These are phyloP conservation scores for Eucommia ulmoides DNA, from an alignment of 257 asterid genomes.

Conservation along the genomic window DNA sequence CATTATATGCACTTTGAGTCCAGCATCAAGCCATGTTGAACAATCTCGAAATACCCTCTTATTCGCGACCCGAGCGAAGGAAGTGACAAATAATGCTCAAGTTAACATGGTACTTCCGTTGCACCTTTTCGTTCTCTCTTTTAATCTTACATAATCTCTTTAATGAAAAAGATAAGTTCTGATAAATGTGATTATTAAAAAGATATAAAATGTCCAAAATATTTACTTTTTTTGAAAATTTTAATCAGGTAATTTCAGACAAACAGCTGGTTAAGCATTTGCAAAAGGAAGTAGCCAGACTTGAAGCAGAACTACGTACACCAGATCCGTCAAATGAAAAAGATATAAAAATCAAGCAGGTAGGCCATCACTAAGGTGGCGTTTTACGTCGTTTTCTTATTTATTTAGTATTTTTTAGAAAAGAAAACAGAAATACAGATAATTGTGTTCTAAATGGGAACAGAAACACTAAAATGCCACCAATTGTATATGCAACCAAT, in stretches of 20 bases:
- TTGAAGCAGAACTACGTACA: slow-evolving; percentile 79
- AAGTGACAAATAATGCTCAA: slow-evolving; percentile 88
- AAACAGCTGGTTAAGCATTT: slow-evolving; percentile 90
- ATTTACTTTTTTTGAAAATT: slow-evolving; percentile 1
- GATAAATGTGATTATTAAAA: too few species aligned
- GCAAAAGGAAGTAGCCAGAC: slow-evolving; percentile 94
- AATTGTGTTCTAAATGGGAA: too few species aligned
- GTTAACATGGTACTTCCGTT: slow-evolving; percentile 98
- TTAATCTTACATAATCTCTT: too few species aligned
- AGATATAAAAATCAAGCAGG: slow-evolving; percentile 71
- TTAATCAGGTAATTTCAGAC: slow-evolving; percentile 70
- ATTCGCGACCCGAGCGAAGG: slow-evolving; percentile 93
- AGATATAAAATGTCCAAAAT: too few species aligned
- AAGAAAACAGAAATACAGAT: too few species aligned
- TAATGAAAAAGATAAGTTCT: too few species aligned
- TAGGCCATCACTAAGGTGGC: slow-evolving; percentile 21
- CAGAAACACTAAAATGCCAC: too few species aligned
- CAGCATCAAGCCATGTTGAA: slow-evolving; percentile 83
- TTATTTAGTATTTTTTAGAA: too few species aligned
- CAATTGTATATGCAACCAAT: slow-evolving; percentile 10
- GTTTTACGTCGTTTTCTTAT: too few species aligned
- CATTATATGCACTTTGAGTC: slow-evolving; percentile 91
- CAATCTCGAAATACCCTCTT: slow-evolving; percentile 90
- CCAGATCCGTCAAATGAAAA: slow-evolving; percentile 71
- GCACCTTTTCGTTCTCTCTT: too few species aligned